A percentile compares a stretch with the other conserved stretches of the same genome.
Evolutionary conservation across 1,284 basidiomycete species (phyloP).

Genomic region (Austroboletus rostrupii): DNA sequence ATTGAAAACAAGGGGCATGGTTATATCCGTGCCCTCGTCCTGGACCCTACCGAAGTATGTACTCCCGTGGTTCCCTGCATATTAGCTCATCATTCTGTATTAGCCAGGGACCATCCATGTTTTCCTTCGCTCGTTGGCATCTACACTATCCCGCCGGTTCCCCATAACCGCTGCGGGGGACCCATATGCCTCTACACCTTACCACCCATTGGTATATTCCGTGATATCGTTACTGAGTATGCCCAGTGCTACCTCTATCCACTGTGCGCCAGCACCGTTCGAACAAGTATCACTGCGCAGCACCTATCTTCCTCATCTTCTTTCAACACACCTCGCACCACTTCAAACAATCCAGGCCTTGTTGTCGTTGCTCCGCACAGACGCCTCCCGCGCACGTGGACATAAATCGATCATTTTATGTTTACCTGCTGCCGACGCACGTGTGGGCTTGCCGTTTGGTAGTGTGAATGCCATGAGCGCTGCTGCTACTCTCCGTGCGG

Average conservation of each 20-base stretch:
- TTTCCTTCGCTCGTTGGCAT: constrained; percentile 74
- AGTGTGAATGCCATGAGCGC: constrained; percentile 62
- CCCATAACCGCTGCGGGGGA: constrained; percentile 74
- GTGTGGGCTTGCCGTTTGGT: constrained; percentile 69
- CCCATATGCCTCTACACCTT: constrained; percentile 61
- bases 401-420: constrained; percentile 68
- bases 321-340: constrained; percentile 68
- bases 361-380: constrained; percentile 66
- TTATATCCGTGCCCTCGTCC: constrained; percentile 72
- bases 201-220: constrained; percentile 66
- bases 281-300: constrained; percentile 65
- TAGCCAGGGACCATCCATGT: constrained; percentile 67
- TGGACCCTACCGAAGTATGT: constrained; percentile 68
- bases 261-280: constrained; percentile 51
- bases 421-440: constrained; percentile 62
- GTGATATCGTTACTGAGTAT: constrained; percentile 69
- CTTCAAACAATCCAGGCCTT: constrained; percentile 72
- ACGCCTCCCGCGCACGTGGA: constrained; percentile 47
- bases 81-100: constrained; percentile 7
- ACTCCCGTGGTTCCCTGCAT: not conserved
- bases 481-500: constrained; percentile 61
- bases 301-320: constrained; percentile 65
- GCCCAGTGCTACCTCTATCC: constrained; percentile 29
- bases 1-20: constrained; percentile 66
- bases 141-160: constrained; percentile 76